These are phyloP conservation scores for Colletotrichum eleusines DNA, from an alignment of 2,329 filamentous ascomycete genomes.

Conservation along the genomic window DNA sequence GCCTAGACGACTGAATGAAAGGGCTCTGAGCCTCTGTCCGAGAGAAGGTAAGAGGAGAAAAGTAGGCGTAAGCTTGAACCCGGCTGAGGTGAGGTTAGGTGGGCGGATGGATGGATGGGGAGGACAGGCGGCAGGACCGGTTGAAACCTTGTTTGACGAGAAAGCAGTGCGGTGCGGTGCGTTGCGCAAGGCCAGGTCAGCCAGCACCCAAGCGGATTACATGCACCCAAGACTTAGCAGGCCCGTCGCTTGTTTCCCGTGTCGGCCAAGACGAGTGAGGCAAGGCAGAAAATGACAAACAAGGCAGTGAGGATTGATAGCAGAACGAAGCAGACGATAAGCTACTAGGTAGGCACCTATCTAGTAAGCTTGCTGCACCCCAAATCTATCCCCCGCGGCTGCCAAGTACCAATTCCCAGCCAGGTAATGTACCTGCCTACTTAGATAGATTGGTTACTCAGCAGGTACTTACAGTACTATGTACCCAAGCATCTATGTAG, in stretches of 20 bases:
- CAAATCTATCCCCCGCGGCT: background rate
- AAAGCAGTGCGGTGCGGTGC: background rate
- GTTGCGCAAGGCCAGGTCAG: constrained; percentile 28
- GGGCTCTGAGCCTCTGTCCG: no score
- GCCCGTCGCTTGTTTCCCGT: background rate
- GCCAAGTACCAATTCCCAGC: background rate
- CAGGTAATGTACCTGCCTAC: background rate
- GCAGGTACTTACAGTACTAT: background rate
- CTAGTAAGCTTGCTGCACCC: constrained; percentile 9
- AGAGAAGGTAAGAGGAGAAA: background rate
- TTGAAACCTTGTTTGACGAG: constrained; percentile 40
- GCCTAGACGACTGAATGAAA: constrained; percentile 2
- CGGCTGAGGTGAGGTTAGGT: constrained; percentile 1
- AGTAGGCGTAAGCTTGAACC: background rate
- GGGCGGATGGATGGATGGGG: constrained; percentile 3
- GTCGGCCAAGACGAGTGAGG: background rate
- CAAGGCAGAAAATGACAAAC: background rate
- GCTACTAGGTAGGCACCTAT: no score
- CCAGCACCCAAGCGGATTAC: constrained; percentile 12
- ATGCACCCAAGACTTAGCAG: background rate
- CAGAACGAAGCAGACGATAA: background rate
- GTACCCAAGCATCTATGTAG: background rate
- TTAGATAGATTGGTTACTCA: no score
- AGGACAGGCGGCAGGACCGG: constrained; percentile 18
- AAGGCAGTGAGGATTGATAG: background rate